A percentile compares a stretch with the other conserved stretches of the same genome.
Evolutionary conservation across 805 yeast species (phyloP).

Genomic region (Jamesozyma piceae): DNA sequence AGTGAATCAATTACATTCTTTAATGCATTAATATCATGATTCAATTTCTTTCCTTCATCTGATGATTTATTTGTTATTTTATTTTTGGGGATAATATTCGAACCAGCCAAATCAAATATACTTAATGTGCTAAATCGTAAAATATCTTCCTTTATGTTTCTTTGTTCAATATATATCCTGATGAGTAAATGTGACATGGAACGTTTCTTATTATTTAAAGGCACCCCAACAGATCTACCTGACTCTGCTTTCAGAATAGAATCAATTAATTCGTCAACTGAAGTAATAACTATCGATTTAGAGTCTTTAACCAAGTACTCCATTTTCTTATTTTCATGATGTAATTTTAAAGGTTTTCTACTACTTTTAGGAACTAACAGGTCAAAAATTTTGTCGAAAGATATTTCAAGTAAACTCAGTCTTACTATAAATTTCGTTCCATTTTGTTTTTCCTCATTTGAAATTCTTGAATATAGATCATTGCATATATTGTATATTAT

Average conservation of each 20-base stretch:
- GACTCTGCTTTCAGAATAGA: not conserved
- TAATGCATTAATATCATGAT: constrained; percentile 63
- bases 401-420: constrained; percentile 71
- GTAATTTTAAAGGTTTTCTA: constrained; percentile 31
- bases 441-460: not conserved
- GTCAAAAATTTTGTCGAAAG: constrained; percentile 69
- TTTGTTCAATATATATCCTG: constrained; percentile 58
- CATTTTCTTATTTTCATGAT: constrained; percentile 7
- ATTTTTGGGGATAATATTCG: constrained; percentile 43
- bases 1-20: constrained; percentile 76
- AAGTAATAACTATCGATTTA: not conserved
- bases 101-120: constrained; percentile 79
- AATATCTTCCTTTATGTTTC: constrained; percentile 34
- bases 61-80: constrained; percentile 55
- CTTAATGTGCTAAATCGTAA: constrained; percentile 45
- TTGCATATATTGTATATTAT: not conserved
- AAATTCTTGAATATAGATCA: constrained; percentile 1
- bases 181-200: constrained; percentile 78
- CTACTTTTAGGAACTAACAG: constrained; percentile 40
- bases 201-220: constrained; percentile 33
- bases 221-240: not conserved
- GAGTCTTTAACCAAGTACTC: constrained; percentile 2
- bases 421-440: constrained; percentile 49
- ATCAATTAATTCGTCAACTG: not conserved
- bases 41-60: constrained; percentile 80